Conservation (phyloP, 2,329 filamentous ascomycete species). For the Immersiporthe knoxdaviesiana region DNA sequence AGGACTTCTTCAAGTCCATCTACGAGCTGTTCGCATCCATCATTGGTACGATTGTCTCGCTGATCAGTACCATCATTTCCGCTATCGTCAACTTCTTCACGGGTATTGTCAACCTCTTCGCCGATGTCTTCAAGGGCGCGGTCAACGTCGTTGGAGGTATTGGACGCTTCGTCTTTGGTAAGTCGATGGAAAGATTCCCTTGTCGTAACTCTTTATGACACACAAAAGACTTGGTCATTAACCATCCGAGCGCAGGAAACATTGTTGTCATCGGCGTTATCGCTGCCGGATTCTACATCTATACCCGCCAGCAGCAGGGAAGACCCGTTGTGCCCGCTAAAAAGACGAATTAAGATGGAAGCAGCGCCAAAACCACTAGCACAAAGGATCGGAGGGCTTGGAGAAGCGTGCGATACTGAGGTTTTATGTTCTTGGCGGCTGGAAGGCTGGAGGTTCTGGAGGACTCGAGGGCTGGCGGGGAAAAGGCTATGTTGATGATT, state of each 20-base stretch:
- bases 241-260: constrained; percentile 37
- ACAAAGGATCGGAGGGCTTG: too few relatives aligned
- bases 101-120: constrained; percentile 42
- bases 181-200: constrained; percentile 30
- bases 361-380: neutral
- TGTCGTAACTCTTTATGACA: too few relatives aligned
- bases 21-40: constrained; percentile 47
- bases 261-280: constrained; percentile 41
- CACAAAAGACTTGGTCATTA: neutral
- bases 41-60: constrained; percentile 39
- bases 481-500: neutral
- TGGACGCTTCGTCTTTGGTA: constrained; percentile 45
- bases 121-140: constrained; percentile 42
- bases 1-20: constrained; percentile 46
- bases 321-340: constrained; percentile 30
- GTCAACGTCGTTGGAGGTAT: constrained; percentile 44
- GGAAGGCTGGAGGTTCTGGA: neutral
- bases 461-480: neutral
- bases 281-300: constrained; percentile 39
- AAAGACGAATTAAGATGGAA: constrained; percentile 27
- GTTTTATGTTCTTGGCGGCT: neutral
- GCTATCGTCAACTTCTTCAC: constrained; percentile 43
- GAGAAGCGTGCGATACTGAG: neutral
- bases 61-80: constrained; percentile 41
- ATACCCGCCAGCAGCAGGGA: constrained; percentile 36